phyloP scores from a whole-genome alignment of 2,329 filamentous ascomycete genomes.

The Fusarium sp. region DNA sequence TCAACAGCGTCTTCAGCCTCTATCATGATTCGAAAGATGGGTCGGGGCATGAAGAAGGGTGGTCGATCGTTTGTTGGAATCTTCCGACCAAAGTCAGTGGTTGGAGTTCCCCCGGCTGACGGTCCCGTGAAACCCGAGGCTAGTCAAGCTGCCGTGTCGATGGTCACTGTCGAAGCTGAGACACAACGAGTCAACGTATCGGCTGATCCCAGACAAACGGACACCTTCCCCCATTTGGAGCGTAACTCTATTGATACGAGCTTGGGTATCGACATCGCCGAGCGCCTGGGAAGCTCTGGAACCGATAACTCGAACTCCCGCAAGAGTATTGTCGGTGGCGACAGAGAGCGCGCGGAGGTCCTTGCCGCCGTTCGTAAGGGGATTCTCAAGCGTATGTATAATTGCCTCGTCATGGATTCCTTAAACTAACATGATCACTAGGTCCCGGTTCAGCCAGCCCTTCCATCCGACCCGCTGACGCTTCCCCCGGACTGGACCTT shows the following conservation, averaged over 20 bases:
- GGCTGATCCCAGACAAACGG: conserved; percentile 72
- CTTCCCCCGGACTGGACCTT: conserved; percentile 64
- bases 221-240: conserved; percentile 84
- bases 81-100: conserved; percentile 92
- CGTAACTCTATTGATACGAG: conserved; percentile 80
- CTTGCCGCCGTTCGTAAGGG: conserved; percentile 94
- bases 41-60: conserved; percentile 96
- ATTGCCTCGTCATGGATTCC: neutral
- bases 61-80: conserved; percentile 90
- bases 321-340: conserved; percentile 91
- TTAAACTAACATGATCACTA: conserved; percentile 29
- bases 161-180: conserved; percentile 96
- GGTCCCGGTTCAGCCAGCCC: conserved; percentile 74
- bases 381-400: conserved; percentile 83
- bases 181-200: conserved; percentile 84
- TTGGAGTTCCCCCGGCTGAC: conserved; percentile 81
- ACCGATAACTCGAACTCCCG: conserved; percentile 73
- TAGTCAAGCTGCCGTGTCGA: conserved; percentile 87
- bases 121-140: conserved; percentile 68
- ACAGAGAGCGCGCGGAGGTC: conserved; percentile 90
- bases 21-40: conserved; percentile 98
- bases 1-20: conserved; percentile 91
- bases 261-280: conserved; percentile 59
- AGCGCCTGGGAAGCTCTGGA: conserved; percentile 66
- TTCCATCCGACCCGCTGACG: conserved; percentile 71